Evolutionary conservation across 176 grass and related monocot species (phyloP), one percentile per base, ranked within the genome.

Genomic region (Leersia perrieri): DNA sequence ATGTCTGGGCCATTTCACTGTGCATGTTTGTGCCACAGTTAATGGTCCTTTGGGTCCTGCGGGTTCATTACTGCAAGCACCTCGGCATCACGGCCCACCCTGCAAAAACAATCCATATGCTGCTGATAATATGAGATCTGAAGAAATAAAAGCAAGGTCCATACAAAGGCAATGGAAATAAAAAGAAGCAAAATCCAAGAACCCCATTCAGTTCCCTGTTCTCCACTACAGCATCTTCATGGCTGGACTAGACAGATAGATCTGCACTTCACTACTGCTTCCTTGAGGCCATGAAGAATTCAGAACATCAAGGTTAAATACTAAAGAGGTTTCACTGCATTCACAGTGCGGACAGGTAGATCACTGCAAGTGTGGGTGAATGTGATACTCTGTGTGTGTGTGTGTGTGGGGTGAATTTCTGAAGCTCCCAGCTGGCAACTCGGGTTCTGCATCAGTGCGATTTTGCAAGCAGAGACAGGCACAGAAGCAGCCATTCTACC

Each of bases 41-140:
- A 39, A 72, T 83, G 75, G 68, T 55, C 74, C 66, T 78, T 64
- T 62, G 28, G 39, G 57, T 70, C 41, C 74, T 88, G 60, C 75
- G 45, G 51, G 72, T 58, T 20, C 53, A 58, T 58, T 58, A n/a
- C 53, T 28, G 68, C 66, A 79, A 11, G 73, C 53, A 58, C 30
- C 40, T 35, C 72, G 77, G 33, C 63, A 41, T 33, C n/a, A 30
- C 22, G 35, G 5, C 9, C 30, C 33, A 10, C 33, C 13, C 33
- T 25, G 11, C 68, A 73, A 40, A 40, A 70, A 49, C 34, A 80
- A 26, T 29, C 16, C 47, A 58, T 57, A 72, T 34, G 70, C 60
- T 44, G 70, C 74, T 44, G n/a, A 58, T 11, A 63, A 75, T 65
- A 27, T 73, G 74, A 78, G 71, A 82, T 81, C 40, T 72, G 41